A percentile compares a stretch with the other conserved stretches of the same genome.
Conservation (phyloP, 139 green algal genomes). For the Chlamydomonas applanata region DNA sequence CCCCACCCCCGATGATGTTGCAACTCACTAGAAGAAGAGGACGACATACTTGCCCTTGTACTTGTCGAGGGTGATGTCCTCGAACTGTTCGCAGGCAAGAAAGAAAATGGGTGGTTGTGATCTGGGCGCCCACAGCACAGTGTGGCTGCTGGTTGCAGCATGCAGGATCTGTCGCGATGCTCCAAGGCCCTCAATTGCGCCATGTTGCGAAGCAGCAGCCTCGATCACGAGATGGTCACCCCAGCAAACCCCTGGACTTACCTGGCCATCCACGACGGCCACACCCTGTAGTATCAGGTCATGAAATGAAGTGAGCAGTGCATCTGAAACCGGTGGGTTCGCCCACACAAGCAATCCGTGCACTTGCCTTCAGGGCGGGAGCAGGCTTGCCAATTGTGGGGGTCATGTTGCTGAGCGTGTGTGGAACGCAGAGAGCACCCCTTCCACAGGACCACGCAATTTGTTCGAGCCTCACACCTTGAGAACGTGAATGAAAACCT, state of each 20-base stretch:
- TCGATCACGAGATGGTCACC: background rate
- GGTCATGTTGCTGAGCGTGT: no score
- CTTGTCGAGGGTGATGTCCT: slow-evolving; percentile 45
- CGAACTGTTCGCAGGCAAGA: slow-evolving; percentile 34
- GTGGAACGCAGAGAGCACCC: no score
- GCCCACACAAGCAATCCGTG: no score
- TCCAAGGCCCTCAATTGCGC: background rate
- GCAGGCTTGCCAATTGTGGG: slow-evolving; percentile 14
- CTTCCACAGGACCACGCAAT: no score
- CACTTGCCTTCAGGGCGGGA: slow-evolving; percentile 10
- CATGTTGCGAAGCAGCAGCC: background rate
- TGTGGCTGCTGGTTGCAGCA: background rate
- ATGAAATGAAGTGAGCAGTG: background rate
- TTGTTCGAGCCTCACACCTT: no score
- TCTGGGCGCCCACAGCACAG: background rate
- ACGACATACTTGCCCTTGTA: slow-evolving; percentile 95
- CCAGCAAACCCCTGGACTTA: background rate
- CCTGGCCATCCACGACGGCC: slow-evolving; percentile 16
- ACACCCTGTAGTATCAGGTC: background rate
- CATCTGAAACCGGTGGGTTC: no score
- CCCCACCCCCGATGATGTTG: no score
- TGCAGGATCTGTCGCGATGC: background rate
- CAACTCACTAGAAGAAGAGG: slow-evolving; percentile 96
- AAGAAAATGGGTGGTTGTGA: background rate
- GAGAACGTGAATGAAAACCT: no score